Percentiles rank a stretch among this genome's conserved stretches.
Evolutionary conservation across 306 rosid genomes (phyloP).

Genomic region (Citrullus amarus): DNA sequence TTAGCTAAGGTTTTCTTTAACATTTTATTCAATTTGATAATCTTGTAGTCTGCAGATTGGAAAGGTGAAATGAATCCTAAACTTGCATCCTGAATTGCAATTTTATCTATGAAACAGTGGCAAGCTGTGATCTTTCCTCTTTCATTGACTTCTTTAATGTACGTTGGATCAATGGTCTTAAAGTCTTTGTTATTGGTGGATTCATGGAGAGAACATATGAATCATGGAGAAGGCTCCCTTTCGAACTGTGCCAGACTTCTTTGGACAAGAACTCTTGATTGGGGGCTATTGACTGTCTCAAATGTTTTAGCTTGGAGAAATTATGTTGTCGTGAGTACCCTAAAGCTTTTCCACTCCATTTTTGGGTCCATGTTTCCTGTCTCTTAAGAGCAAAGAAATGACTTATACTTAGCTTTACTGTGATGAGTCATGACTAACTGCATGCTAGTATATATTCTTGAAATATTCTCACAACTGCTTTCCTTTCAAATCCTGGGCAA

Average conservation of each 20-base stretch:
- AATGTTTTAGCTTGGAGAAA: slow-evolving; percentile 64
- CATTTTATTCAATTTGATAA: slow-evolving; percentile 29
- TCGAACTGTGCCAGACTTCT: slow-evolving; percentile 20
- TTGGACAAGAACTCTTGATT: slow-evolving; percentile 14
- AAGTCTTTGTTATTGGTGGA: slow-evolving; percentile 40
- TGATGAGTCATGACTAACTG: background rate
- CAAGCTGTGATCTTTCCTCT: slow-evolving; percentile 74
- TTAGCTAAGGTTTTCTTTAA: slow-evolving; percentile 6
- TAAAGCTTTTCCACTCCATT: slow-evolving; percentile 1
- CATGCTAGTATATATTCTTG: background rate
- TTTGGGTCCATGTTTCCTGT: background rate
- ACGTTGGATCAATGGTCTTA: slow-evolving; percentile 59
- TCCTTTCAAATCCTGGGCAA: background rate
- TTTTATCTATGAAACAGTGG: slow-evolving; percentile 93
- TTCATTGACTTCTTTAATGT: slow-evolving; percentile 67
- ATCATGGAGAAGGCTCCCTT: slow-evolving; percentile 29
- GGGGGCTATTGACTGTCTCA: slow-evolving; percentile 22
- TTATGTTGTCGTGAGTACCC: slow-evolving; percentile 70
- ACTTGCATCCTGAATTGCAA: slow-evolving; percentile 40
- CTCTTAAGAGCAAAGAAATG: background rate
- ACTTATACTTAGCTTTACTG: background rate
- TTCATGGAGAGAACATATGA: slow-evolving; percentile 34
- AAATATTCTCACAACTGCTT: background rate
- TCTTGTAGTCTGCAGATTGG: slow-evolving; percentile 35
- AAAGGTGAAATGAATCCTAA: slow-evolving; percentile 37